These are phyloP conservation scores for Dothistroma septosporum DNA, from an alignment of 2,329 filamentous ascomycete species.

Conservation along the genomic window DNA sequence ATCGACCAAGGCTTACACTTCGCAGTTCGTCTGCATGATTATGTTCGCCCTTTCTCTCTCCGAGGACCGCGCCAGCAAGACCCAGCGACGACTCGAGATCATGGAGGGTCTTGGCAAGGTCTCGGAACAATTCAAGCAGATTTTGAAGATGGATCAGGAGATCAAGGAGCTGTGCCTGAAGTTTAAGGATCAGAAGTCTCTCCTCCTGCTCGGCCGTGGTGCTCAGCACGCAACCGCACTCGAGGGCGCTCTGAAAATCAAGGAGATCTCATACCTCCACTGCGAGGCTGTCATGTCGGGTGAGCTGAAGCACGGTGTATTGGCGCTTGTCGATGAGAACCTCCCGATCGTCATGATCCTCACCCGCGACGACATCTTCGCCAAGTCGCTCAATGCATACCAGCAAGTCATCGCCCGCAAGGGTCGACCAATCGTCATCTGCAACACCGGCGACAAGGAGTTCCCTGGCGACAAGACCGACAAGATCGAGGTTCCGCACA, in stretches of 20 bases:
- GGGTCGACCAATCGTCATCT: conserved; percentile 97
- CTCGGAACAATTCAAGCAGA: conserved; percentile 85
- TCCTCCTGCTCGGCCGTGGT: conserved; percentile 88
- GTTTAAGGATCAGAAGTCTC: conserved; percentile 96
- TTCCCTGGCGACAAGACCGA: conserved; percentile 85
- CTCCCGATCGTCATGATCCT: conserved; percentile 99
- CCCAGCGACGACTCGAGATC: conserved; percentile 86
- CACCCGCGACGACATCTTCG: conserved; percentile 91
- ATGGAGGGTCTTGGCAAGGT: conserved; percentile 87
- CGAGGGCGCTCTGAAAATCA: conserved; percentile 97
- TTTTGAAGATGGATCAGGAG: conserved; percentile 82
- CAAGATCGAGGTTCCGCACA: conserved; percentile 96
- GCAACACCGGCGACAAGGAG: conserved; percentile 84
- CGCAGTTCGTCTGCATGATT: conserved; percentile 98
- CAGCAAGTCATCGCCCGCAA: conserved; percentile 97
- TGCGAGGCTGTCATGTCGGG: conserved; percentile 99
- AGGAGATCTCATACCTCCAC: conserved; percentile 99
- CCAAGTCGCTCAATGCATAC: conserved; percentile 98
- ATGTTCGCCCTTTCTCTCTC: conserved; percentile 97
- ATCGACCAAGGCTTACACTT: conserved; percentile 98
- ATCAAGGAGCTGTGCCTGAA: conserved; percentile 94
- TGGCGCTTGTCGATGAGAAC: conserved; percentile 96
- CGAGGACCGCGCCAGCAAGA: conserved; percentile 94
- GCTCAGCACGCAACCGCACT: conserved; percentile 96
- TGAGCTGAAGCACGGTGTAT: conserved; percentile 97